These are phyloP conservation scores for Rhexocercosporidium sp. DNA, from an alignment of 2,329 filamentous ascomycete species.

Conservation along the genomic window DNA sequence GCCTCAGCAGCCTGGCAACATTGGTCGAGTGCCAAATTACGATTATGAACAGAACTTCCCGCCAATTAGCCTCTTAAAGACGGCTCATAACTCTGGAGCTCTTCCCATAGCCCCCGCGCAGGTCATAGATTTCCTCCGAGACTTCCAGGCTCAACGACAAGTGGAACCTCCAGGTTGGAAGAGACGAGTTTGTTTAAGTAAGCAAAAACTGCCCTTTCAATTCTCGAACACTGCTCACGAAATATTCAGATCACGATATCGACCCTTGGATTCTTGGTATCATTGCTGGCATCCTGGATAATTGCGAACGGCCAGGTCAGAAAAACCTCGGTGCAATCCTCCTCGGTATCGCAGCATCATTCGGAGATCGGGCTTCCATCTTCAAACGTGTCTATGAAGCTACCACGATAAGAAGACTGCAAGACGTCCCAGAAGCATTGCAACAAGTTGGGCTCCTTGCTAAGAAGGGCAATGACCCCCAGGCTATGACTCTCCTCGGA, in stretches of 20 bases:
- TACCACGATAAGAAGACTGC: slow-evolving; percentile 17
- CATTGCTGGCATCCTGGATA: slow-evolving; percentile 34
- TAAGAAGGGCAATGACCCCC: slow-evolving; percentile 34
- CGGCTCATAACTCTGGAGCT: slow-evolving; percentile 34
- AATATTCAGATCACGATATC: slow-evolving; percentile 32
- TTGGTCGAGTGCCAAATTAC: slow-evolving; percentile 8
- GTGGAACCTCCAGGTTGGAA: slow-evolving; percentile 25
- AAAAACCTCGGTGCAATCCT: slow-evolving; percentile 32
- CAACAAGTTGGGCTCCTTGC: slow-evolving; percentile 33
- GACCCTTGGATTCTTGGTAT: slow-evolving; percentile 31
- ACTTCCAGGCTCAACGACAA: slow-evolving; percentile 20
- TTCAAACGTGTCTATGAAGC: slow-evolving; percentile 33
- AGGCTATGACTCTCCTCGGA: slow-evolving; percentile 40
- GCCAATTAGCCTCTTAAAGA: slow-evolving; percentile 30
- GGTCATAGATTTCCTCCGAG: slow-evolving; percentile 35
- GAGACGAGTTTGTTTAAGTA: slow-evolving; percentile 33
- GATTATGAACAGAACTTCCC: slow-evolving; percentile 31
- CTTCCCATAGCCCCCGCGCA: slow-evolving; percentile 33
- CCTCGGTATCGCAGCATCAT: slow-evolving; percentile 34
- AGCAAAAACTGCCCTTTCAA: neutral
- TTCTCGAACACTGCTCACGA: neutral
- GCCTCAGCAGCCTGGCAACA: neutral
- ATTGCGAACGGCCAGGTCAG: slow-evolving; percentile 28
- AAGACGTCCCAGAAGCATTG: slow-evolving; percentile 24
- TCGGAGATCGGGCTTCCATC: slow-evolving; percentile 39